Percentiles rank a stretch among this genome's conserved stretches.
Evolutionary conservation across 495 filamentous ascomycete species (phyloP).

Genomic region (Penicillium fimorum): DNA sequence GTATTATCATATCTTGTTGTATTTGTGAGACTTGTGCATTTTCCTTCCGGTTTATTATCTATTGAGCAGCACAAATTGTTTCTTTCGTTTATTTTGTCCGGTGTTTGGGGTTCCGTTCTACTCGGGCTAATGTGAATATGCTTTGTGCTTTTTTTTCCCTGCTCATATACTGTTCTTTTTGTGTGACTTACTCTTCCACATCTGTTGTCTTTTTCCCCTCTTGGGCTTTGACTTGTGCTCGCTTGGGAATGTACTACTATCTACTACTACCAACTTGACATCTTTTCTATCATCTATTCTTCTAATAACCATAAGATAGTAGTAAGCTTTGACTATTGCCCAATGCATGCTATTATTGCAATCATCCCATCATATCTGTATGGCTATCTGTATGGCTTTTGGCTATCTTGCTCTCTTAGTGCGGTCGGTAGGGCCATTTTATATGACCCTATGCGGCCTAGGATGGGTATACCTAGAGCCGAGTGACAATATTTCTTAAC

Average conservation of each 20-base stretch:
- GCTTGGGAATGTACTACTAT: constrained; percentile 10
- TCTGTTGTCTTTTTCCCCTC: neutral
- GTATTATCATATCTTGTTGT: constrained; percentile 22
- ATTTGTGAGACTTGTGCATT: constrained; percentile 4
- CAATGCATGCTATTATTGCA: neutral
- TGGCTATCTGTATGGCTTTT: neutral
- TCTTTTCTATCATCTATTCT: neutral
- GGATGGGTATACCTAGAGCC: neutral
- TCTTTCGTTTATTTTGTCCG: neutral
- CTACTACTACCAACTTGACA: constrained; percentile 8
- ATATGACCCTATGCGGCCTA: neutral
- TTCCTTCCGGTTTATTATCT: constrained; percentile 6
- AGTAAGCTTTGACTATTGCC: neutral
- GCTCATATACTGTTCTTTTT: constrained; percentile 2
- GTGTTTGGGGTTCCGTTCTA: constrained; percentile 10
- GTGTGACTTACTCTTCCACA: constrained; percentile 1
- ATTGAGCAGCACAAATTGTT: constrained; percentile 12
- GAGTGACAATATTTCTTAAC: neutral
- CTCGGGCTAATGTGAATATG: constrained; percentile 32
- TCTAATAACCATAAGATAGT: neutral
- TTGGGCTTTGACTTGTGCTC: neutral
- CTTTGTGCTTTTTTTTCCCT: constrained; percentile 6
- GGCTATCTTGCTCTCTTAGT: neutral
- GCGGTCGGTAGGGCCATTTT: neutral
- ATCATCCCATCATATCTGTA: neutral